Base-by-base conservation (phyloP, 768 basidiomycete genomes). In the Xanthoconium purpureum region DNA sequence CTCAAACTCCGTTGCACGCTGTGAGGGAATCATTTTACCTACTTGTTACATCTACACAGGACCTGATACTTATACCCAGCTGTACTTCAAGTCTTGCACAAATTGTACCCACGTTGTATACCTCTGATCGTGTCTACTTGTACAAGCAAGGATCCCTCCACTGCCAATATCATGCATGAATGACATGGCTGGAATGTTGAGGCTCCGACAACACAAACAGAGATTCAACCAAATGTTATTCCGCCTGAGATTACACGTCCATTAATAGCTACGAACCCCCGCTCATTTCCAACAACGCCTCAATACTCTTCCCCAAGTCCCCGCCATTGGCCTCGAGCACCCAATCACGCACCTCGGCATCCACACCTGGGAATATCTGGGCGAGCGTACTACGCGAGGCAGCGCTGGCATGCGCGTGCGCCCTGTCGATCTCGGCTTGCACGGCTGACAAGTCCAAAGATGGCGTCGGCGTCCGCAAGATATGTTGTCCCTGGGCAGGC, bases 231-330 rank as follows among this genome's bases (percentile, higher is more conserved):
- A 37, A 52, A 36, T 39, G 42, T 9, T n/a, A 33, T 50, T 18
- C 42, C 18, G 28, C 32, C 44, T 20, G 30, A 33, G 24, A 30
- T 6, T 3, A 20, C 20, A 36, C 18, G 47, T 48, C 13, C 13
- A 9, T 1, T n/a, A 15, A 32, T 39, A 28, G 30, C 47, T 53
- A 71, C 24, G 64, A 60, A 5, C 66, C 69, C 42, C 73, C 73
- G 44, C 74, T 74, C 79, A 93, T 90, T 74, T 94, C 91, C 66
- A 94, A 73, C 58, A 94, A 68, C 47, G 79, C 83, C 66, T 96
- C 94, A 63, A 96, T 94, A 67, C 91, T 94, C 79, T 82, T 84
- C 40, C 93, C 94, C 55, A 97, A 67, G 74, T 97, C 93, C 18
- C 91, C 90, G 9, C 82, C 83, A 63, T 93, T 93, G 44, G 91